Evolutionary conservation across 148 eudicot species (phyloP).

Genomic region (Nyssa sinensis): DNA sequence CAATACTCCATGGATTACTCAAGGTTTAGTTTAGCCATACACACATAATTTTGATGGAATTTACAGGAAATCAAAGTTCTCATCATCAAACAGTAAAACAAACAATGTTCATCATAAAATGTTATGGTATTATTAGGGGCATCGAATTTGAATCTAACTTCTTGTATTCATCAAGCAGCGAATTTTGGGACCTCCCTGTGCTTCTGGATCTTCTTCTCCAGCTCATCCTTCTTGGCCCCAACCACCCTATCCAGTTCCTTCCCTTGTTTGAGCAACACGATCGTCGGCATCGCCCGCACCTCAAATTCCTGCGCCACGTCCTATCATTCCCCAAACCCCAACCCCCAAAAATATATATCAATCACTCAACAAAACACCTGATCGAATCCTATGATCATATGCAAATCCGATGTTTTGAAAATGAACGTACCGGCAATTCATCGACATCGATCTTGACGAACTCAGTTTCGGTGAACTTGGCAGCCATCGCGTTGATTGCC

Average conservation of each 20-base stretch:
- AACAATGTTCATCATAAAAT: too few relatives aligned
- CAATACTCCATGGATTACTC: too few relatives aligned
- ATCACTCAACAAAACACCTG: neutral
- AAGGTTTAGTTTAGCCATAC: too few relatives aligned
- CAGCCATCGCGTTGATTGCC: slow-evolving; percentile 53
- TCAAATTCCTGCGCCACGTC: slow-evolving; percentile 72
- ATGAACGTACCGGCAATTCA: slow-evolving; percentile 53
- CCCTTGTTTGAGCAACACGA: slow-evolving; percentile 71
- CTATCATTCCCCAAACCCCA: slow-evolving; percentile 38
- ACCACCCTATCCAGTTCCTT: slow-evolving; percentile 75
- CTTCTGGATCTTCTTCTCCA: slow-evolving; percentile 65
- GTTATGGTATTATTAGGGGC: too few relatives aligned
- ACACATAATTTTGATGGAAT: too few relatives aligned
- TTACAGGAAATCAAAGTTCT: too few relatives aligned
- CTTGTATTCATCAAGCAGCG: slow-evolving; percentile 57
- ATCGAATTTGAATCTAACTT: too few relatives aligned
- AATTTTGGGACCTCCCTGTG: slow-evolving; percentile 53
- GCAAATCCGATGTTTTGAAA: neutral
- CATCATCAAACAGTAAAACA: too few relatives aligned
- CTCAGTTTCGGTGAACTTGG: slow-evolving; percentile 55
- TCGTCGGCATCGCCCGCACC: slow-evolving; percentile 90
- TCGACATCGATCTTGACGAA: slow-evolving; percentile 93
- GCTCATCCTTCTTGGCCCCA: slow-evolving; percentile 89
- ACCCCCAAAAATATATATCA: slow-evolving; percentile 2
- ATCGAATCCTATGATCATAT: neutral